A percentile compares a stretch with the other conserved stretches of the same genome.
Evolutionary conservation across 306 rosid genomes (phyloP).

Genomic region (Castanea crenata): DNA sequence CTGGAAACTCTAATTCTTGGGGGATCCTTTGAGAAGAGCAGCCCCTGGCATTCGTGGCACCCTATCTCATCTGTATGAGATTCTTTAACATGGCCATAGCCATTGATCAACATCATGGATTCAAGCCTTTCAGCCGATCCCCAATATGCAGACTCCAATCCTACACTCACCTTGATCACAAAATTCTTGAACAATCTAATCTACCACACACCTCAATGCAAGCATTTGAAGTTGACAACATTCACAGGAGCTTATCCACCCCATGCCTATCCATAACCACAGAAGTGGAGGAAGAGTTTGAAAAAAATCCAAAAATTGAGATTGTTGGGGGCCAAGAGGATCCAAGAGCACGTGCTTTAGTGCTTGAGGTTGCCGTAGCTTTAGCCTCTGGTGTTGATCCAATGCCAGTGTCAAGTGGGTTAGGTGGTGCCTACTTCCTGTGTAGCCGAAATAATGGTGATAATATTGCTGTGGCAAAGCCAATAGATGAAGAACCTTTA

Average conservation of each 20-base stretch:
- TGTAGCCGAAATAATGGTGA: conserved; percentile 49
- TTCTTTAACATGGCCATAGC: conserved; percentile 75
- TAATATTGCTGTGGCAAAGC: conserved; percentile 85
- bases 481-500: conserved; percentile 80
- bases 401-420: conserved; percentile 59
- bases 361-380: conserved; percentile 76
- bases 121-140: conserved; percentile 61
- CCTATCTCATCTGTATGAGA: conserved; percentile 48
- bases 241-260: conserved; percentile 89
- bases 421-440: conserved; percentile 80
- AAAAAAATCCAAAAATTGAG: conserved; percentile 56
- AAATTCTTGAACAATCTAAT: conserved; percentile 35
- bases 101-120: conserved; percentile 58
- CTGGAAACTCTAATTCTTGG: conserved; percentile 38
- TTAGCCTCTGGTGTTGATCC: conserved; percentile 74
- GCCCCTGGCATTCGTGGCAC: conserved; percentile 60
- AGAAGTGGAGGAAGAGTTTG: conserved; percentile 44
- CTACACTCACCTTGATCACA: conserved; percentile 60
- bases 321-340: conserved; percentile 58
- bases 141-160: conserved; percentile 79
- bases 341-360: conserved; percentile 59
- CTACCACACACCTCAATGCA: conserved; percentile 48
- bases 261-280: conserved; percentile 71
- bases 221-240: conserved; percentile 45
- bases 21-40: conserved; percentile 23